Conservation (phyloP, 2,329 filamentous ascomycete species). For the Aspergillus pseudonomiae region DNA sequence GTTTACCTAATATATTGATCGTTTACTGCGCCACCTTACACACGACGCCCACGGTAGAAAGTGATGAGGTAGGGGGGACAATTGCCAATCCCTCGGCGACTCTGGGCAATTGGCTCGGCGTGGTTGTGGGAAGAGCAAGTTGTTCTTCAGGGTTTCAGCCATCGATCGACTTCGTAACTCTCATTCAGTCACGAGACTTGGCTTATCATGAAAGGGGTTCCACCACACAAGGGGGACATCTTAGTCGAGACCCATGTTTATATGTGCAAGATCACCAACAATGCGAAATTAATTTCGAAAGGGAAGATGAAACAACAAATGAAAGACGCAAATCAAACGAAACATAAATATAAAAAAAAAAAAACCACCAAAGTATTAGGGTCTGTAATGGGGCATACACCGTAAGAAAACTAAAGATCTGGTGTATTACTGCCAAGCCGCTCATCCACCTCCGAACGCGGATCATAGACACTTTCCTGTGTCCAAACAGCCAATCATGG, state of each 20-base stretch:
- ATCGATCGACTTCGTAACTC: neutral
- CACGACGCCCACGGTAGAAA: slow-evolving; percentile 1
- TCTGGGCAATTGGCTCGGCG: slow-evolving; percentile 21
- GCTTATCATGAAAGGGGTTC: neutral
- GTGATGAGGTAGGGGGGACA: neutral
- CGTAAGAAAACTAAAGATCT: neutral
- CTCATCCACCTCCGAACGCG: slow-evolving; percentile 24
- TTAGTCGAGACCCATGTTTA: neutral
- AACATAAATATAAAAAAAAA: neutral
- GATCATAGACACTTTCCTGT: slow-evolving; percentile 17
- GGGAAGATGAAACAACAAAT: neutral
- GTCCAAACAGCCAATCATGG: slow-evolving; percentile 14
- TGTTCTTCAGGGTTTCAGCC: slow-evolving; percentile 8
- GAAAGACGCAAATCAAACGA: neutral
- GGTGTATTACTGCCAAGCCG: slow-evolving; percentile 23
- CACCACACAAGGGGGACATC: neutral
- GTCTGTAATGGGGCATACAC: slow-evolving; percentile 2
- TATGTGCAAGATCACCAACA: neutral
- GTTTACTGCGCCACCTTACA: neutral
- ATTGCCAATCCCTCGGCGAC: slow-evolving; percentile 20
- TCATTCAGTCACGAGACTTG: neutral
- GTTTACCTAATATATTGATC: slow-evolving; percentile 11
- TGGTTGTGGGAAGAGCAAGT: slow-evolving; percentile 1
- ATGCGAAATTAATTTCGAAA: neutral
- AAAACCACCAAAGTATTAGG: neutral